Evolutionary conservation across 2,329 filamentous ascomycete species (phyloP), one percentile per base, ranked within the genome.

Genomic region (Exophiala lecanii-corni): DNA sequence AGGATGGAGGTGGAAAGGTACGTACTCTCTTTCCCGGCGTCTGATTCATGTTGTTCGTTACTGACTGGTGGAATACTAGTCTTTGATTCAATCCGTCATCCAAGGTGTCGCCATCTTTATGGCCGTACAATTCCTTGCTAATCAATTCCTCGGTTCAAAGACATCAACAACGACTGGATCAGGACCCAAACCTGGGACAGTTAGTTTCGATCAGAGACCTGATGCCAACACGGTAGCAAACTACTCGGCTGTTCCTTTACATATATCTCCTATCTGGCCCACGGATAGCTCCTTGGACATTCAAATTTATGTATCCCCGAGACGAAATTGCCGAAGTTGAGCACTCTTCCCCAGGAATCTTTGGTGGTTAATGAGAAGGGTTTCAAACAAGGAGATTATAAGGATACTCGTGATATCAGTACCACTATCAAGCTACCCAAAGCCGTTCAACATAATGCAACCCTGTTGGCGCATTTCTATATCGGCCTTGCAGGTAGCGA

Each of bases 391-490:
- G 85, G 85, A 48, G 83, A 94, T 65, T 88, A 75, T 60, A 83
- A 80, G 45, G 89, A 97, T 58, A 82, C 76, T 59, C 79, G 92
- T 44, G 75, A 83, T 41, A 75, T 89, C 45, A 82, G 91, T 55
- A 86, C 85, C 5, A 82, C 74, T 26, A 88, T 98, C 60, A 68
- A 74, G 2, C 81, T 97, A 3, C 91, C 92, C 2, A 72, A 74
- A 49, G 74, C 79, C 31, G 89, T 94, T 0, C 89, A 96, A 71
- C 76, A 89, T 55, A 97, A 97, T 62, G 89, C 87, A 23, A 96
- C 91, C 1, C 76, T 98, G 7, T 96, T 87, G 81, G 91, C 86
- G 2, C 92, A 98, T 64, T 94, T 97, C 66, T 95, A 89, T 58
- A 72, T 97, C 48, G 87, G 81, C 9, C 78, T 94, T 53, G 70